A percentile compares a stretch with the other conserved stretches of the same genome.
phyloP scores from a whole-genome alignment of 805 yeast species.

The Komagataella phaffii region DNA sequence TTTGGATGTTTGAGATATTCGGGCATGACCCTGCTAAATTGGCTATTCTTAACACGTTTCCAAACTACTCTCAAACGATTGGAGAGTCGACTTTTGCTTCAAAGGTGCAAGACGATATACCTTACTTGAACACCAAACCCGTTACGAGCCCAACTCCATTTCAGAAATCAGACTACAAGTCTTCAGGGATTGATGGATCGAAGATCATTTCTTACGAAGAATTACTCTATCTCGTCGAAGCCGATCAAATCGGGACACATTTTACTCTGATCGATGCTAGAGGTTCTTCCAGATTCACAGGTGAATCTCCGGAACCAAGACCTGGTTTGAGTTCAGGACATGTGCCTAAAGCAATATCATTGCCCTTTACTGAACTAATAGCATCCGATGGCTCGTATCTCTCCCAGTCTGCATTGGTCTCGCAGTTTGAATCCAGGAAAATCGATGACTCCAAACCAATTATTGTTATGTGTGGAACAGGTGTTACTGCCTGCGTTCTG shows the following conservation, averaged over 20 bases:
- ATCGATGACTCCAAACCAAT: conserved; percentile 42
- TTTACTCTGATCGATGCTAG: conserved; percentile 74
- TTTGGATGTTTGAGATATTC: conserved; percentile 77
- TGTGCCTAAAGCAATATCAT: conserved; percentile 62
- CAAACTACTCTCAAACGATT: conserved; percentile 13
- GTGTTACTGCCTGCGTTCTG: conserved; percentile 86
- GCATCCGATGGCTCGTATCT: conserved; percentile 13
- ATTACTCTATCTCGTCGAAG: conserved; percentile 40
- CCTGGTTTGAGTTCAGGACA: conserved; percentile 85
- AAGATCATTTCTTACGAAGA: conserved; percentile 60
- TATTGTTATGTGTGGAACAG: conserved; percentile 90
- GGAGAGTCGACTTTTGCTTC: conserved; percentile 12
- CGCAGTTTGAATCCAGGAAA: conserved; percentile 29
- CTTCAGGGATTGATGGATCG: conserved; percentile 22
- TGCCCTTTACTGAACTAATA: conserved; percentile 60
- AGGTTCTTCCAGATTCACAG: conserved; percentile 59
- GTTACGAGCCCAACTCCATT: conserved; percentile 10
- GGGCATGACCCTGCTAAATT: conserved; percentile 51
- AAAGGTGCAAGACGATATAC: conserved; percentile 11
- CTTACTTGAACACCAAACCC: conserved; percentile 8
- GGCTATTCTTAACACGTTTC: conserved; percentile 57
- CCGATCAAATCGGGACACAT: conserved; percentile 26
- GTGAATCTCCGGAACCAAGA: conserved; percentile 79
- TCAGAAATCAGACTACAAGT: conserved; percentile 17
- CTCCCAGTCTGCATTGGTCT: conserved; percentile 15